These are phyloP conservation scores for Pyricularia pennisetigena DNA, from an alignment of 2,329 filamentous ascomycete species.

Conservation along the genomic window DNA sequence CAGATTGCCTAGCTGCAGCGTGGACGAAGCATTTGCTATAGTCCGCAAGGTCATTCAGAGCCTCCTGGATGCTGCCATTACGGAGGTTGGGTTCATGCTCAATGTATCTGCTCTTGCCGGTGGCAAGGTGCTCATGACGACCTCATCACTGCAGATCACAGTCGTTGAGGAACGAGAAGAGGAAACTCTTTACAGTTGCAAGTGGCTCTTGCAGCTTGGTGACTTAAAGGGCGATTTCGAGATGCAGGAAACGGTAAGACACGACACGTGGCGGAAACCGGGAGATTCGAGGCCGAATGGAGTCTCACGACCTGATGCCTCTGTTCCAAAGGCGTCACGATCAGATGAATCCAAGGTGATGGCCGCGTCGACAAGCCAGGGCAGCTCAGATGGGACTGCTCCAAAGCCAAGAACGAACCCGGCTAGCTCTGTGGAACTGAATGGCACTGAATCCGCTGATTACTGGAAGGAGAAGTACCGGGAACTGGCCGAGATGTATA, in stretches of 20 bases:
- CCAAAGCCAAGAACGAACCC: neutral
- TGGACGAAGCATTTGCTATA: conserved; percentile 46
- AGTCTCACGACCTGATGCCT: conserved; percentile 9
- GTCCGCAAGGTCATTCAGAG: conserved; percentile 42
- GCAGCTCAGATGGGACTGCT: conserved; percentile 12
- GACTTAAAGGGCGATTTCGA: conserved; percentile 40
- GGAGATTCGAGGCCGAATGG: conserved; percentile 9
- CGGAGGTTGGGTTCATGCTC: conserved; percentile 46
- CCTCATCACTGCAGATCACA: conserved; percentile 27
- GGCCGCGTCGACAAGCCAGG: conserved; percentile 6
- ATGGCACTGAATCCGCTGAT: conserved; percentile 20
- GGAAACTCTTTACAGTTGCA: conserved; percentile 36
- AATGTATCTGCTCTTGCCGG: conserved; percentile 49
- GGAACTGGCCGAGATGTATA: conserved; percentile 49
- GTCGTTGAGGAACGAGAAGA: conserved; percentile 31
- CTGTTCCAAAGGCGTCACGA: conserved; percentile 3
- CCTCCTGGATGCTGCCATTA: conserved; percentile 22
- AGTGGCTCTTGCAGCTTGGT: conserved; percentile 48
- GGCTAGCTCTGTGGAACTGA: conserved; percentile 4
- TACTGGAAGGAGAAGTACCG: conserved; percentile 44
- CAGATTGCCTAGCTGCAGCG: conserved; percentile 28
- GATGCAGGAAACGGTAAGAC: conserved; percentile 37
- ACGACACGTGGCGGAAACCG: conserved; percentile 27
- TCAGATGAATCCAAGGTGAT: conserved; percentile 4
- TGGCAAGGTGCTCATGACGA: conserved; percentile 37